Evolutionary conservation across 768 basidiomycete species (phyloP).

Genomic region (Coprinopsis sp.): DNA sequence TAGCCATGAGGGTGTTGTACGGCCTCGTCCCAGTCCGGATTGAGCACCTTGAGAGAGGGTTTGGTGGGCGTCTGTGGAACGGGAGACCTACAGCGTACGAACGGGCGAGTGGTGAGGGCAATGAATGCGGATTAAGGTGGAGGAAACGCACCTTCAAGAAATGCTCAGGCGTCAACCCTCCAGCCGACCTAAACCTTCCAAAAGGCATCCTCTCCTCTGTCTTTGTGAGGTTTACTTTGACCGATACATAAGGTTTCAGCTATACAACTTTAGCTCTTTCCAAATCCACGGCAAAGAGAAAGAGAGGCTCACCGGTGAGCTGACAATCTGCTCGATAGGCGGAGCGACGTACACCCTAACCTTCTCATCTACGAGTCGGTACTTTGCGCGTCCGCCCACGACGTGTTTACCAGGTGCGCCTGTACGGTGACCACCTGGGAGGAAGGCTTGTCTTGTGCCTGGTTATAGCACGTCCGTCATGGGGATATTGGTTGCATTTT

Average conservation of each 20-base stretch:
- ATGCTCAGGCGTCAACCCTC: conserved; percentile 39
- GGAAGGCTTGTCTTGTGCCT: conserved; percentile 81
- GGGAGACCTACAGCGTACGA: no score
- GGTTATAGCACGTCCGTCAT: neutral
- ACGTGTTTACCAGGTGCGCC: conserved; percentile 88
- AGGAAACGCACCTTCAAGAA: conserved; percentile 27
- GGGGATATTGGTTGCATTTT: no score
- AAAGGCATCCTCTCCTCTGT: conserved; percentile 32
- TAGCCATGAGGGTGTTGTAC: neutral
- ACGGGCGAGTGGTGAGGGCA: neutral
- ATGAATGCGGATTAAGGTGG: conserved; percentile 5
- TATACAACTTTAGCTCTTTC: conserved; percentile 20
- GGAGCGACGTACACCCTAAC: conserved; percentile 84
- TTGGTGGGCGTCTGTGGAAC: no score
- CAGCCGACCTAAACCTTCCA: conserved; percentile 32
- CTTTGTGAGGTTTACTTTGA: conserved; percentile 35
- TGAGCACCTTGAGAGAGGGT: no score
- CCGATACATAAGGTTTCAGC: conserved; percentile 69
- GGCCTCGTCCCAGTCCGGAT: neutral
- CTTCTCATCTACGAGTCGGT: conserved; percentile 74
- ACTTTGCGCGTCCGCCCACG: conserved; percentile 71
- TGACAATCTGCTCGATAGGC: conserved; percentile 55
- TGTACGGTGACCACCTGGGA: conserved; percentile 82
- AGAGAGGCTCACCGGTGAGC: conserved; percentile 47
- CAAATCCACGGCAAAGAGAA: neutral